Conservation (phyloP, 176 grass and related monocot species). For the Hsuehochloa calcarea region DNA sequence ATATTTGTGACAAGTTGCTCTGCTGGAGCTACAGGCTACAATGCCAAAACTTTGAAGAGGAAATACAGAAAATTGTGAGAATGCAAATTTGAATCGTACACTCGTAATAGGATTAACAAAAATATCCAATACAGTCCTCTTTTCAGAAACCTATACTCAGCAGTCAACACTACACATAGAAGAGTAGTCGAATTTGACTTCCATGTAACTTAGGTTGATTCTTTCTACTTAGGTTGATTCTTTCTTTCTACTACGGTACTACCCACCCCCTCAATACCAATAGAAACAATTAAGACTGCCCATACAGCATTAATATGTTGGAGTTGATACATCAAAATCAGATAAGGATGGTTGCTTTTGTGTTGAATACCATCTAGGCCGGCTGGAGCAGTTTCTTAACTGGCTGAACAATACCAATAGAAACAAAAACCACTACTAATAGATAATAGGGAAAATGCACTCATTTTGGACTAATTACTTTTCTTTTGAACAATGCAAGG, state of each 20-base stretch:
- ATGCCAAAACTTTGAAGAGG: neutral
- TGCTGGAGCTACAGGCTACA: neutral
- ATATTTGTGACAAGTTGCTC: neutral
- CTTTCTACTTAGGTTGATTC: too few relatives aligned
- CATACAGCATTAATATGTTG: neutral
- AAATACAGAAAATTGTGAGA: neutral
- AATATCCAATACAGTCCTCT: neutral
- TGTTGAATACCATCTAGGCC: neutral
- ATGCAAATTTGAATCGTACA: neutral
- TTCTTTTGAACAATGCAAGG: conserved; percentile 9
- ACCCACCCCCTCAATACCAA: neutral
- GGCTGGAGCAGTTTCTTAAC: neutral
- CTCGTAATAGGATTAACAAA: neutral
- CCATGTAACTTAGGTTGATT: neutral
- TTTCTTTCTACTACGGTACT: neutral
- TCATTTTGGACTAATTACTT: neutral
- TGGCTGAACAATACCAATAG: neutral
- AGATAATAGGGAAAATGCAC: neutral
- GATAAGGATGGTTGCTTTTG: neutral
- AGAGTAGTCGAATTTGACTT: neutral
- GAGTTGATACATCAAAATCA: neutral
- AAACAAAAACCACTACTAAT: neutral
- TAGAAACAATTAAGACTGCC: neutral
- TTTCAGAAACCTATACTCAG: neutral
- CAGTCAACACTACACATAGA: neutral